Evolutionary conservation across 495 filamentous ascomycete species (phyloP), one percentile per base, ranked within the genome.

Genomic region (Penicillium coprophilum): DNA sequence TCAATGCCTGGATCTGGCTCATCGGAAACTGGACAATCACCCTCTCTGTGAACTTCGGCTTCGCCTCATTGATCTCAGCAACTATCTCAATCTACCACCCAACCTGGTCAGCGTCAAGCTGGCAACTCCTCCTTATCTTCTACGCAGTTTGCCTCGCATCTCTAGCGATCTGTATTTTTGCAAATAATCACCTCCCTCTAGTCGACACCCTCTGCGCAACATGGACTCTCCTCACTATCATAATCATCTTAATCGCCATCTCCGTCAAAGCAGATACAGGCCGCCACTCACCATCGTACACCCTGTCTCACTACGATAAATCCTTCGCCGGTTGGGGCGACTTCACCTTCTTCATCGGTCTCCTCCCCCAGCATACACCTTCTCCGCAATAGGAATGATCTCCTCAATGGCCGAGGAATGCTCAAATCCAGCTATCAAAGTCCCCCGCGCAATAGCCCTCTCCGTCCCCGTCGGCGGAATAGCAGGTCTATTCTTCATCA

Each of bases 11-110:
- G 86, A 68, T 83, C 20, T 88, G 83, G 64, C 75, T 86, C 8
- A 80, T 88, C 21, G 86, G 85, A 24, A 87, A 88, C 62, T 85
- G 86, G 69, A 88, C 85, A 28, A 87, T 88, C 50, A 89, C 85
- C 0, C 72, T 88, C 39, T 80, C 84, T 7, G 85, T 87, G 30
- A 85, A 88, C 59, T 89, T 89, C 56, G 86, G 84, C 8, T 82
- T 84, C 31, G 83, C 77, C 0, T 84, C 85, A 24, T 53, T 88
- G 39, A 74, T 86, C 31, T 74, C 84, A 6, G 76, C 72, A 19
- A 78, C 82, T 0, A 79, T 87, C 28, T 70, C 81, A 2, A 70
- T 86, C 27, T 85, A 82, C 70, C 77, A 82, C 13, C 82, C 83
- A 6, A 75, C 80, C 46, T 66, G 84, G 81, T 44, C 64, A 3